Percentiles rank a stretch among this genome's conserved stretches.
Evolutionary conservation across 768 basidiomycete species (phyloP).

Genomic region (Lactarius akahatsu): DNA sequence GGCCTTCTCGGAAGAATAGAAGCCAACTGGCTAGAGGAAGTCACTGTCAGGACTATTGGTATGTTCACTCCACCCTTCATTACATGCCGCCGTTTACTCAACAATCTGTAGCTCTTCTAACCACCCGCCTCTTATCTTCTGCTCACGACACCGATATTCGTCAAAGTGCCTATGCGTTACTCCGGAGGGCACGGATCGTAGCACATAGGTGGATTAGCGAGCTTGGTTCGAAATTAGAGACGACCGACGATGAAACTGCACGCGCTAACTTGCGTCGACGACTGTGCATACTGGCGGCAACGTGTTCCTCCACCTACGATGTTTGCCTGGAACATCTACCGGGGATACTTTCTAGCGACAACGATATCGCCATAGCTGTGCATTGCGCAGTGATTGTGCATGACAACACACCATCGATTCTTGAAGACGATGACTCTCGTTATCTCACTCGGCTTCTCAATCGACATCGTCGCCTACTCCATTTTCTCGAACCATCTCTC

Average conservation of each 20-base stretch:
- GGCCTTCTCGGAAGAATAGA: conserved; percentile 38
- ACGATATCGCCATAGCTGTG: conserved; percentile 12
- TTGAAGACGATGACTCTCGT: neutral
- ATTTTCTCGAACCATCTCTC: conserved; percentile 1
- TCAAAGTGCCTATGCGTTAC: neutral
- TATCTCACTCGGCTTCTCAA: conserved; percentile 7
- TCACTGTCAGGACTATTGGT: conserved; percentile 20
- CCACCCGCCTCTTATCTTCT: conserved; percentile 14
- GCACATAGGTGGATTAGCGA: conserved; percentile 11
- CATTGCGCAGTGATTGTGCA: conserved; percentile 20
- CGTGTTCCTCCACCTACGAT: conserved; percentile 13
- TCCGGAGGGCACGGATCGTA: conserved; percentile 5
- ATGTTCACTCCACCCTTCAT: neutral
- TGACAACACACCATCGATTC: conserved; percentile 4
- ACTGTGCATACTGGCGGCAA: conserved; percentile 12
- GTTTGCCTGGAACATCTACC: neutral
- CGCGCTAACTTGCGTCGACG: neutral
- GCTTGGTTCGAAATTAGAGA: neutral
- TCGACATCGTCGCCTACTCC: conserved; percentile 3
- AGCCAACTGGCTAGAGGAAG: conserved; percentile 41
- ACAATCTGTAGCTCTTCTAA: conserved; percentile 5
- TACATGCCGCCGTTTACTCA: neutral
- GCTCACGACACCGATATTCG: neutral
- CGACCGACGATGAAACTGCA: neutral
- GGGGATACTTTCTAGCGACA: neutral